These are phyloP conservation scores for Eimeria necatrix DNA, from an alignment of 169 alveolate genomes.

Conservation along the genomic window DNA sequence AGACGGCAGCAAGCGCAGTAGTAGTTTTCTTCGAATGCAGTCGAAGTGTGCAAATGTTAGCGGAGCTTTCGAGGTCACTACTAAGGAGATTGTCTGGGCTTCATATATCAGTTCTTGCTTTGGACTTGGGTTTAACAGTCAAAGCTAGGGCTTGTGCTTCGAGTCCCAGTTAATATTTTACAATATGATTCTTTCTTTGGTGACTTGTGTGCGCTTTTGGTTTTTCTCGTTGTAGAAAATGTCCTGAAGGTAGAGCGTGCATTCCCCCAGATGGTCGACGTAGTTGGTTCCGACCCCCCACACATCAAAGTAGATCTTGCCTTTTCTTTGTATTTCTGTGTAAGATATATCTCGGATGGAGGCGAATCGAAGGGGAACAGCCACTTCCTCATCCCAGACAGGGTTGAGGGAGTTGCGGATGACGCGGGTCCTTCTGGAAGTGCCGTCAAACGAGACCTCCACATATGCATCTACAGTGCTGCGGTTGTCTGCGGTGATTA, in stretches of 20 bases:
- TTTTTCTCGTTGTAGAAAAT: conserved; percentile 79
- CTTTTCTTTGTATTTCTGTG: conserved; percentile 48
- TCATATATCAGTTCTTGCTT: no score
- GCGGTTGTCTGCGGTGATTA: conserved; percentile 76
- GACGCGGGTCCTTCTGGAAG: conserved; percentile 62
- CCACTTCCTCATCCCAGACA: conserved; percentile 72
- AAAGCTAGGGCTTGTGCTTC: no score
- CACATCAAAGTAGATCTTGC: conserved; percentile 76
- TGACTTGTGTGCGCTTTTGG: neutral
- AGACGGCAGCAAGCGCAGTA: no score
- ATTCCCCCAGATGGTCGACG: conserved; percentile 79
- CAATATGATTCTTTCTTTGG: conserved; percentile 64
- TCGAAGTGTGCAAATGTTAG: no score
- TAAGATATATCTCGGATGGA: conserved; percentile 45
- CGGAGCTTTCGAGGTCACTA: no score
- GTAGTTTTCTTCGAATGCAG: no score
- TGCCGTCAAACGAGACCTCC: conserved; percentile 78
- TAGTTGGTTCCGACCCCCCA: conserved; percentile 77
- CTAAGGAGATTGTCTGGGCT: no score
- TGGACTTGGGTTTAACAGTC: no score
- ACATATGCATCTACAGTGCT: conserved; percentile 68
- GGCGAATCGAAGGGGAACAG: conserved; percentile 76
- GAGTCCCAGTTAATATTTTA: neutral
- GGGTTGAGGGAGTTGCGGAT: conserved; percentile 64
- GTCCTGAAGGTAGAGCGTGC: conserved; percentile 68